Evolutionary conservation across 768 basidiomycete genomes (phyloP).

Genomic region (Naganishia antarctica): DNA sequence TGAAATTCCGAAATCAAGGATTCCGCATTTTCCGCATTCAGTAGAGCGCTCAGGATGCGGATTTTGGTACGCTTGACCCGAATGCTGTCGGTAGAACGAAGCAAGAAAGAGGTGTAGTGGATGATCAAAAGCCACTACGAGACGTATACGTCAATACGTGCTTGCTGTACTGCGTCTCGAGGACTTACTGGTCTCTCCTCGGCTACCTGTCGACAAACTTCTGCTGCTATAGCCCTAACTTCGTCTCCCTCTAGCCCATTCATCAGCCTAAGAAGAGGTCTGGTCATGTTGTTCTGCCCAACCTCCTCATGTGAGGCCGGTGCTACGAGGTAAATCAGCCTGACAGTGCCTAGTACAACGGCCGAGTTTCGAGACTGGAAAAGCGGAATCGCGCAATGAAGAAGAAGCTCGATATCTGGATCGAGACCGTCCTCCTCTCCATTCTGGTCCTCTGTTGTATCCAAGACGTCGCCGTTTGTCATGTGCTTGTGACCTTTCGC

Average conservation of each 20-base stretch:
- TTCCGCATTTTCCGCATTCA: conserved; percentile 64
- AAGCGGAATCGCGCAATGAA: conserved; percentile 67
- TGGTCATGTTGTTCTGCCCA: conserved; percentile 56
- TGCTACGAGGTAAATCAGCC: conserved; percentile 68
- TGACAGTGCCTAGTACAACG: conserved; percentile 71
- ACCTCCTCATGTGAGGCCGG: conserved; percentile 48
- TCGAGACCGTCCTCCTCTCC: conserved; percentile 63
- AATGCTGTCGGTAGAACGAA: conserved; percentile 63
- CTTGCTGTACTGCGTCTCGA: too few species aligned
- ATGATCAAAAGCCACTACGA: conserved; percentile 59
- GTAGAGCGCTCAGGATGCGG: conserved; percentile 62
- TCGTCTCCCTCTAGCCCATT: conserved; percentile 54
- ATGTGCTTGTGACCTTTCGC: conserved; percentile 4
- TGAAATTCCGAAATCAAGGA: conserved; percentile 75
- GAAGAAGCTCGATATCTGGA: conserved; percentile 59
- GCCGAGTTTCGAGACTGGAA: conserved; percentile 84
- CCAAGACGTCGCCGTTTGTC: conserved; percentile 38
- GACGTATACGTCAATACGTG: not conserved
- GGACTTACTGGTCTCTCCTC: conserved; percentile 61
- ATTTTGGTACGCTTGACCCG: conserved; percentile 73
- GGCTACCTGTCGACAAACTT: conserved; percentile 65
- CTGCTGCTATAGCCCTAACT: conserved; percentile 67
- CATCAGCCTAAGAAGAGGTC: conserved; percentile 70
- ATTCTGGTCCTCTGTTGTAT: conserved; percentile 1
- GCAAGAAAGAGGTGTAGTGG: conserved; percentile 63